A percentile compares a stretch with the other conserved stretches of the same genome.
These are phyloP conservation scores for Colletotrichum sp. DNA, from an alignment of 2,329 filamentous ascomycete species.

Conservation along the genomic window DNA sequence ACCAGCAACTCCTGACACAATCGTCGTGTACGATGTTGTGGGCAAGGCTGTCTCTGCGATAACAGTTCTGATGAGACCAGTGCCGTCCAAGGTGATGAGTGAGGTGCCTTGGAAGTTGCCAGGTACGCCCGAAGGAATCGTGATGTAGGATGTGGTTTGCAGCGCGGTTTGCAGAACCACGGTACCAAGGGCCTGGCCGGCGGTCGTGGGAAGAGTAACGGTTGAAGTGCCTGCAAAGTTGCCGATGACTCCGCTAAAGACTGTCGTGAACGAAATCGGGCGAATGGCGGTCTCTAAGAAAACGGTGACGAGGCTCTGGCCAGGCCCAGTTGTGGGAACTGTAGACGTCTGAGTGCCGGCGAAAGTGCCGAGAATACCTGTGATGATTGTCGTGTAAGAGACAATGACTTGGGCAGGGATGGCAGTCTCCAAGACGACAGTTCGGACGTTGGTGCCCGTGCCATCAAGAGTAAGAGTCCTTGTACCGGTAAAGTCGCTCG, in stretches of 20 bases:
- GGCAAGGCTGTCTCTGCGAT: neutral
- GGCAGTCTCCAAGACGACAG: neutral
- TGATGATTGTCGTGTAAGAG: conserved; percentile 4
- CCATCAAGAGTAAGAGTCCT: neutral
- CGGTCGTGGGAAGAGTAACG: neutral
- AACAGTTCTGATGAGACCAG: neutral
- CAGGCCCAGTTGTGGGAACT: neutral
- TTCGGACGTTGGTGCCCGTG: neutral
- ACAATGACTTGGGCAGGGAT: neutral
- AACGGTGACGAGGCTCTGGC: neutral
- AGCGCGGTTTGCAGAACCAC: neutral
- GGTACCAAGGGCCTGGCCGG: neutral
- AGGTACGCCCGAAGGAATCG: neutral
- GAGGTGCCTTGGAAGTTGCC: neutral
- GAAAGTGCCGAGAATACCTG: neutral
- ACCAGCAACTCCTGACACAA: neutral
- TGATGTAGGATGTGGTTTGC: neutral
- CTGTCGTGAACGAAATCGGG: neutral
- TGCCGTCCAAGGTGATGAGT: neutral
- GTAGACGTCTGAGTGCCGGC: neutral
- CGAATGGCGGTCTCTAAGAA: conserved; percentile 1
- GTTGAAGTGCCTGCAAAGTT: neutral
- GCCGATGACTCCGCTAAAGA: neutral
- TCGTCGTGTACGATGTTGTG: neutral
- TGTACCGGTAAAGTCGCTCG: neutral